Base-by-base conservation (phyloP, 129 eudicot species). In the Erigeron canadensis region DNA sequence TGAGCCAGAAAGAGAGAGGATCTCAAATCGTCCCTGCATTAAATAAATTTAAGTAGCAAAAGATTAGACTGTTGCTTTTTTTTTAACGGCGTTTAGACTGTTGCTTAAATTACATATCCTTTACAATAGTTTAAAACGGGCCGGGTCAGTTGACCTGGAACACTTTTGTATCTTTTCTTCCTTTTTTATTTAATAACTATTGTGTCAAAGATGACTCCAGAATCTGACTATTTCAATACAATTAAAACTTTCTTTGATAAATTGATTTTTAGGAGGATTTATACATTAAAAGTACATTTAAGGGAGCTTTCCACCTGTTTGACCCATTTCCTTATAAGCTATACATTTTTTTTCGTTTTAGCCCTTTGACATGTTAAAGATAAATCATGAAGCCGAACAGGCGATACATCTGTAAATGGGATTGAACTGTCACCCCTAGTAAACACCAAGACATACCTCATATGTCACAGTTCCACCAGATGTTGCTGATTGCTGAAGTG, bases 11-110 rank as follows among this genome's bases (percentile, higher is more conserved):
- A 86, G 92, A 40, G 88, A 76, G 37, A 86, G 66, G 46, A 86
- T 86, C 73, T 86, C 86, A 73, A 81, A 86, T 15, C 81, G 72
- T 43, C 92, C 92, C 92, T 86, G 88, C 78, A 84, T 37, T 64
- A 42, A 8, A 21, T 19, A 71, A 10, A 21, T 60, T 57, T 56
- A 42, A 7, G 21, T 38, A 58, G 57, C 43, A 23, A 53, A 53
- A 16, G 58, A 53, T 53, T 53, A 53, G 58, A 22, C 8, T n/a
- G n/a, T n/a, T n/a, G n/a, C n/a, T n/a, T n/a, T n/a, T n/a, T n/a
- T n/a, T n/a, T n/a, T n/a, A n/a, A n/a, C n/a, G n/a, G n/a, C n/a
- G n/a, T n/a, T n/a, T n/a, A n/a, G n/a, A n/a, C n/a, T n/a, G n/a
- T n/a, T 28, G 3, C 34, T 28, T 0, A 7, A 53, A 48, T 1